A percentile compares a stretch with the other conserved stretches of the same genome.
phyloP scores from a whole-genome alignment of 371 early-diverging fungal genomes.

The Mucor velutinosus region DNA sequence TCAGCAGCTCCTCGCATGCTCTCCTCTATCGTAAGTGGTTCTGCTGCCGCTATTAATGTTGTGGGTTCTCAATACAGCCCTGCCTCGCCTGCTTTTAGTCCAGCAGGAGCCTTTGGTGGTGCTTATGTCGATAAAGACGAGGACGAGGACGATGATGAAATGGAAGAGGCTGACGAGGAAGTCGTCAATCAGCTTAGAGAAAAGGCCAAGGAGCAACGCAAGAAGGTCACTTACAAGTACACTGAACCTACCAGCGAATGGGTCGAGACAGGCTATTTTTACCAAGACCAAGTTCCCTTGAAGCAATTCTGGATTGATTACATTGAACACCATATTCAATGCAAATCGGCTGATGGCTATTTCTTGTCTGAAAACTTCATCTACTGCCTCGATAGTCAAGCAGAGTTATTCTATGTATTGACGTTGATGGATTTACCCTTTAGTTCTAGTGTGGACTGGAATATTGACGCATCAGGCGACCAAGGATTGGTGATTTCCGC shows the following conservation, averaged over 20 bases:
- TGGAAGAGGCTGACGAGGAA: constrained; percentile 17
- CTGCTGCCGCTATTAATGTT: background rate
- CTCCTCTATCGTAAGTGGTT: background rate
- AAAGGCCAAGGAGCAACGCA: constrained; percentile 14
- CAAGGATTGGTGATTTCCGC: background rate
- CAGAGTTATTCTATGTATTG: constrained; percentile 45
- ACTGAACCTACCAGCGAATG: constrained; percentile 36
- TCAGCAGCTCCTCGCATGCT: background rate
- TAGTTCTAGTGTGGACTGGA: constrained; percentile 25
- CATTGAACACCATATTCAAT: constrained; percentile 7
- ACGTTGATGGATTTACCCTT: constrained; percentile 51
- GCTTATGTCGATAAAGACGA: background rate
- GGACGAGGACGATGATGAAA: constrained; percentile 6
- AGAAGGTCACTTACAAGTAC: constrained; percentile 27
- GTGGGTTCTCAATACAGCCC: background rate
- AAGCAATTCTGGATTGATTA: constrained; percentile 62
- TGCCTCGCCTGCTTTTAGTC: background rate
- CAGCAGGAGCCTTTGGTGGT: background rate
- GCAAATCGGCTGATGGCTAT: background rate
- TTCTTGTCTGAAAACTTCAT: constrained; percentile 47
- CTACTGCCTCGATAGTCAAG: constrained; percentile 32
- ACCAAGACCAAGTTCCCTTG: constrained; percentile 1
- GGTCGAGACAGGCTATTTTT: constrained; percentile 25
- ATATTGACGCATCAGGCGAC: constrained; percentile 1
- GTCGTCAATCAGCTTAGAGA: constrained; percentile 23